Evolutionary conservation across 2,329 filamentous ascomycete genomes (phyloP).

Genomic region (Penicillium glabrum): DNA sequence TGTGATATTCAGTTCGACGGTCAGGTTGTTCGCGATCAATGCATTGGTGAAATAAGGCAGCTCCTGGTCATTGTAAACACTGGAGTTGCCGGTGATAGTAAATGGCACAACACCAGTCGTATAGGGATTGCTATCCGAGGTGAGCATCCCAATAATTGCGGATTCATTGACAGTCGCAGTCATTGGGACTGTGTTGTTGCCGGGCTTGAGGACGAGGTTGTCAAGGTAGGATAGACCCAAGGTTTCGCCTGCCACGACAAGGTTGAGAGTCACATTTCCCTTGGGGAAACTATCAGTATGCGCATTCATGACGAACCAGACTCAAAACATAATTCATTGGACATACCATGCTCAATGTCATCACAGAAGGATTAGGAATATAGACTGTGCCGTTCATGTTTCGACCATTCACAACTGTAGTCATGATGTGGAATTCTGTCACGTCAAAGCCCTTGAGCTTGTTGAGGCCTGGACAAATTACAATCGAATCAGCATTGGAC

Average conservation of each 20-base stretch:
- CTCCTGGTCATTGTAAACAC: conserved; percentile 49
- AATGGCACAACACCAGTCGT: conserved; percentile 52
- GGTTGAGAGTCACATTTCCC: conserved; percentile 58
- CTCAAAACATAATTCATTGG: not conserved
- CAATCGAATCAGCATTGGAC: not conserved
- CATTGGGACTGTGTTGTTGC: conserved; percentile 54
- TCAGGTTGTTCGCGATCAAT: conserved; percentile 48
- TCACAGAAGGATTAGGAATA: conserved; percentile 61
- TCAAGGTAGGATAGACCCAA: conserved; percentile 54
- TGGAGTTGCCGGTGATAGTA: conserved; percentile 51
- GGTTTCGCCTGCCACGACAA: conserved; percentile 47
- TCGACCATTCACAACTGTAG: conserved; percentile 43
- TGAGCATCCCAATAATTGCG: conserved; percentile 31
- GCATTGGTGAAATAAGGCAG: conserved; percentile 57
- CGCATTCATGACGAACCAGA: not conserved
- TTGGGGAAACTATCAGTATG: not conserved
- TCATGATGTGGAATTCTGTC: conserved; percentile 49
- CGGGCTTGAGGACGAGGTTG: conserved; percentile 55
- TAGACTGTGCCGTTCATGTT: conserved; percentile 56
- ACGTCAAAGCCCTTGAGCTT: conserved; percentile 54
- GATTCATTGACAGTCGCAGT: conserved; percentile 49
- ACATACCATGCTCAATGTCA: conserved; percentile 52
- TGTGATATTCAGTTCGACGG: conserved; percentile 46
- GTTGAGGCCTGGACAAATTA: conserved; percentile 53
- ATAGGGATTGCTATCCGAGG: conserved; percentile 34